Evolutionary conservation across 2,329 filamentous ascomycete species (phyloP).

Genomic region (Pseudogymnoascus verrucosus): DNA sequence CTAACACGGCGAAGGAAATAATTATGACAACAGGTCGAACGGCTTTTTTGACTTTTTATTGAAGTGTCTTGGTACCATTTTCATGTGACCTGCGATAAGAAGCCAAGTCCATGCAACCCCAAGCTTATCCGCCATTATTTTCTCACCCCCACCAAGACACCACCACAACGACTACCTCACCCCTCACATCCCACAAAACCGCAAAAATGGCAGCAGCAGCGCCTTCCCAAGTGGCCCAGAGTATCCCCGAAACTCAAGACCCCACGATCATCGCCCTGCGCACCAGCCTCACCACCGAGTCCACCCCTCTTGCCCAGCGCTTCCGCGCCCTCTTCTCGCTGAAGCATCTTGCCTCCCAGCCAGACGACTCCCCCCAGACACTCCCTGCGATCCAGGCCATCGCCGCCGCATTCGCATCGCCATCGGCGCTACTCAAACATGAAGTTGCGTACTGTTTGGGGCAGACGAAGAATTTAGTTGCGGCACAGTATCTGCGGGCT

Average conservation of each 20-base stretch:
- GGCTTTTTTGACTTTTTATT: background rate
- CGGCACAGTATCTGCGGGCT: slow-evolving; percentile 61
- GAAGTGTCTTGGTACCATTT: background rate
- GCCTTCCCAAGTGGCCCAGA: background rate
- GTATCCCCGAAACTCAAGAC: slow-evolving; percentile 17
- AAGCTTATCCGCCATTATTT: slow-evolving; percentile 6
- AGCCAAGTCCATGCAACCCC: background rate
- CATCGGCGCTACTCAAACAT: slow-evolving; percentile 88
- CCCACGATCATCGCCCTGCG: slow-evolving; percentile 46
- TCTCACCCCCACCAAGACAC: slow-evolving; percentile 7
- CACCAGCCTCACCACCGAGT: slow-evolving; percentile 70
- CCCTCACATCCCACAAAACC: background rate
- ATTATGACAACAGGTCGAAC: background rate
- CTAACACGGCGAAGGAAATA: background rate
- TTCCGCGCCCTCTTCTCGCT: slow-evolving; percentile 97
- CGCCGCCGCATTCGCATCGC: slow-evolving; percentile 74
- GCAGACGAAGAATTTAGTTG: slow-evolving; percentile 71
- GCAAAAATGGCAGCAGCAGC: slow-evolving; percentile 1
- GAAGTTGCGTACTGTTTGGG: slow-evolving; percentile 96
- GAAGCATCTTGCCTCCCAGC: slow-evolving; percentile 76
- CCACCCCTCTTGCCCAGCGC: slow-evolving; percentile 73
- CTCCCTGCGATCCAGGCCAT: slow-evolving; percentile 67
- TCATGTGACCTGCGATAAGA: slow-evolving; percentile 6
- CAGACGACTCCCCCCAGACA: slow-evolving; percentile 47
- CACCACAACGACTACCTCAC: background rate